Conservation (phyloP, 2,329 filamentous ascomycete genomes). For the Paracoccidioides lutzii region DNA sequence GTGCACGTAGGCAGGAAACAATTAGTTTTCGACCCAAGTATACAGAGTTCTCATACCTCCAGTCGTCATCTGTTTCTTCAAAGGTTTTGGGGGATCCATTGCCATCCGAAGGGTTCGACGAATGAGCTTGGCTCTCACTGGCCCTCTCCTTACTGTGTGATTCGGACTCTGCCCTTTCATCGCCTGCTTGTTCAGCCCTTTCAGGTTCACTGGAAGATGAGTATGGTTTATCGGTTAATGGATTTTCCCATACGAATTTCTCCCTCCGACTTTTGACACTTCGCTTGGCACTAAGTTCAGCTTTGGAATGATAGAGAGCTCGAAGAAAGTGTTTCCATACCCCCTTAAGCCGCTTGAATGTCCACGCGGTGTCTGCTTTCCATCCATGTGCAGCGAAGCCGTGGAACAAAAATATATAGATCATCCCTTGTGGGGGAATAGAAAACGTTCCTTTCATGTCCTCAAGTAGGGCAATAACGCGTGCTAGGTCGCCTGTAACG, state of each 20-base stretch:
- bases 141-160: neutral
- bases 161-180: neutral
- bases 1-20: conserved; percentile 27
- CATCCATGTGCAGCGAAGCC: conserved; percentile 67
- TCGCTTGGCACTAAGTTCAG: conserved; percentile 13
- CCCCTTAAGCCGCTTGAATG: conserved; percentile 49
- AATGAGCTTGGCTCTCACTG: neutral
- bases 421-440: conserved; percentile 57
- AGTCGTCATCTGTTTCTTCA: conserved; percentile 16
- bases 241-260: conserved; percentile 9
- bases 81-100: neutral
- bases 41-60: conserved; percentile 26
- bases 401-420: conserved; percentile 71
- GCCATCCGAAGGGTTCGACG: neutral
- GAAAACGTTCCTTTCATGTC: conserved; percentile 62
- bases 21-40: conserved; percentile 31
- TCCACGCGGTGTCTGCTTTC: conserved; percentile 57
- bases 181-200: neutral
- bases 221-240: neutral
- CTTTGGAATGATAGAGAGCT: conserved; percentile 25
- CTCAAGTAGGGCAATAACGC: conserved; percentile 56
- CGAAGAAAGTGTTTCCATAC: conserved; percentile 54
- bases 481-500: conserved; percentile 55
- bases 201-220: neutral
- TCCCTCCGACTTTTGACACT: conserved; percentile 7